Percentiles rank a stretch among this genome's conserved stretches.
Conservation (phyloP, 1,139 yeast genomes). For the Pichia norvegensis region DNA sequence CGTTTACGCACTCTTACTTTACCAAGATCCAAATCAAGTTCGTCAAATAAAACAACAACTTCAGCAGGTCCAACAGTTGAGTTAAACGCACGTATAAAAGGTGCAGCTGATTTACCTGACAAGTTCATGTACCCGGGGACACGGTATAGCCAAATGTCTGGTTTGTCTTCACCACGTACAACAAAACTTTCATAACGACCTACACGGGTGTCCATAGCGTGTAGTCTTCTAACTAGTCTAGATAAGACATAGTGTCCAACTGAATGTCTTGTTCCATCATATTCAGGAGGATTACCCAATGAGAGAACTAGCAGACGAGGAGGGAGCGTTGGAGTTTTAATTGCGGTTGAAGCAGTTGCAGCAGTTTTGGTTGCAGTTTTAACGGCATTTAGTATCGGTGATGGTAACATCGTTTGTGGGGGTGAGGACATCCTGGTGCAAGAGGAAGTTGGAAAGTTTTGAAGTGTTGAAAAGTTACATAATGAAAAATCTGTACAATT, state of each 20-base stretch:
- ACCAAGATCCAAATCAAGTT: constrained; percentile 59
- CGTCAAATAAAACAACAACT: constrained; percentile 63
- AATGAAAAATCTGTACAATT: background rate
- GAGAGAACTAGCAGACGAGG: constrained; percentile 29
- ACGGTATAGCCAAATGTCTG: constrained; percentile 34
- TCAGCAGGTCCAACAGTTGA: constrained; percentile 12
- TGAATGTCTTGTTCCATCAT: constrained; percentile 61
- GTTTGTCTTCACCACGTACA: background rate
- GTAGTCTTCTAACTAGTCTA: background rate
- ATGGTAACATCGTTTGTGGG: background rate
- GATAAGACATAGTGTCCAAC: constrained; percentile 53
- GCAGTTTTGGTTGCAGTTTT: background rate
- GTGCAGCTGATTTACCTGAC: constrained; percentile 48
- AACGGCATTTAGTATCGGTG: background rate
- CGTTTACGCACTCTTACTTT: constrained; percentile 49
- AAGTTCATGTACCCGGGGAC: constrained; percentile 60
- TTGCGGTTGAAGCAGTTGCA: background rate
- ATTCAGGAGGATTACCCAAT: constrained; percentile 68
- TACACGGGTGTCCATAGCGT: constrained; percentile 1
- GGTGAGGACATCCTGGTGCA: background rate
- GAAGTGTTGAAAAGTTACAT: constrained; percentile 1
- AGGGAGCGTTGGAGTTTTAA: background rate
- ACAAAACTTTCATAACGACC: constrained; percentile 3
- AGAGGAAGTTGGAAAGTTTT: background rate
- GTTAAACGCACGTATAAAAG: constrained; percentile 37